These are phyloP conservation scores for Sanguinoderma infundibulare DNA, from an alignment of 1,284 basidiomycete species.

Conservation along the genomic window DNA sequence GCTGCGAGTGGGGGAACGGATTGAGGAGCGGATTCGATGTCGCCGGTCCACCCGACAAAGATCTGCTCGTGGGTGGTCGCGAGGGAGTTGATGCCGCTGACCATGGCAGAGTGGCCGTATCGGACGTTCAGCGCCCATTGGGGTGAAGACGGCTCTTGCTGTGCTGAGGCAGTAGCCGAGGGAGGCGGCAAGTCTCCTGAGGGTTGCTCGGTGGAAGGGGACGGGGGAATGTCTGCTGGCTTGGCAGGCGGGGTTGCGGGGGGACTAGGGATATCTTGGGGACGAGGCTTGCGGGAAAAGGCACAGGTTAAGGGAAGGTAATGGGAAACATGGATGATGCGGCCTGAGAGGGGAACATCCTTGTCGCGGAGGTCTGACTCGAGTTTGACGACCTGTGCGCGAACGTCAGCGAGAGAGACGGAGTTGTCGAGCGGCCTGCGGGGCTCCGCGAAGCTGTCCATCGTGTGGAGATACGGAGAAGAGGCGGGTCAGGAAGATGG, in stretches of 20 bases:
- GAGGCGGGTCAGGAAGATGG: neutral
- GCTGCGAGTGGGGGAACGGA: conserved; percentile 24
- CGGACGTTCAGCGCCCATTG: conserved; percentile 82
- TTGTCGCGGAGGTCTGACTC: conserved; percentile 72
- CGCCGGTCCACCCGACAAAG: conserved; percentile 94
- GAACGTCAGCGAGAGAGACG: conserved; percentile 57
- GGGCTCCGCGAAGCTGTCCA: conserved; percentile 55
- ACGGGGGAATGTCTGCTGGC: conserved; percentile 47
- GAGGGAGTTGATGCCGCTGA: conserved; percentile 89
- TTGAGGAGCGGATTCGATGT: conserved; percentile 57
- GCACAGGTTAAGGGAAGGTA: conserved; percentile 75
- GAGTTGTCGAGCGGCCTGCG: conserved; percentile 39
- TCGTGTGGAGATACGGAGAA: conserved; percentile 25
- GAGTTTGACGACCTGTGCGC: conserved; percentile 61
- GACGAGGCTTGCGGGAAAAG: conserved; percentile 45
- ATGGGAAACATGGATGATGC: conserved; percentile 88
- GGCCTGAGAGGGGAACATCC: conserved; percentile 76
- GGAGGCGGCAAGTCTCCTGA: conserved; percentile 11
- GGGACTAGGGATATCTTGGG: conserved; percentile 61
- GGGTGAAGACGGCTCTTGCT: conserved; percentile 21
- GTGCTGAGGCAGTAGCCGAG: conserved; percentile 5
- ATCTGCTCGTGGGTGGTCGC: conserved; percentile 86
- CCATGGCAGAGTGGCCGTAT: conserved; percentile 95
- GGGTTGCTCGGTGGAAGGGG: conserved; percentile 23
- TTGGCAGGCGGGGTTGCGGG: conserved; percentile 68